Base-by-base conservation (phyloP, 2,329 filamentous ascomycete species). In the Arthroderma uncinatum region DNA sequence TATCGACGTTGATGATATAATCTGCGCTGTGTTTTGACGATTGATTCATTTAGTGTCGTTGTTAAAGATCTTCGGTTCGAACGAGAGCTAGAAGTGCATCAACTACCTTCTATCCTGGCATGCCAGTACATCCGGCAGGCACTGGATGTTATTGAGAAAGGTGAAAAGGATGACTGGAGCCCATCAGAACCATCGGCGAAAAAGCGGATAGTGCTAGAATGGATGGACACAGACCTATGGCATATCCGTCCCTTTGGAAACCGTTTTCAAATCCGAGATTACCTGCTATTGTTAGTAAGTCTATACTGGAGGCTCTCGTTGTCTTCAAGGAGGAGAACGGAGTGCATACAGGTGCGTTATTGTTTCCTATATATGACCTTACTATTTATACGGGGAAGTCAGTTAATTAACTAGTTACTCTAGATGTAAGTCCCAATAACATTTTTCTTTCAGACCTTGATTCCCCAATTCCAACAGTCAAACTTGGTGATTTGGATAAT, bases 221-320 rank as follows among this genome's bases (percentile, higher is more conserved):
- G 55, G 57, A 61, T 61, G 57, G 55, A 57, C 52, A 61, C 55
- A 7, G 59, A 59, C 44, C 19, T 61, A 21, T 61, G 59, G 57
- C 52, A 42, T 30, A 19, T 50, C n/a, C 55, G 55, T 28, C 57
- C 57, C 2, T 59, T 56, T 33, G 55, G 21, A 58, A 57, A 34
- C 57, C 55, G 12, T 61, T 61, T 53, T 33, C 55, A 44, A 61
- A 61, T 21, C 57, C 57, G 30, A 56, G 56, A 8, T 40, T 59
- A 47, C 59, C 57, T 28, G 28, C 47, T 1, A 56, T 61, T 59
- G 1, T 42, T 19, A 39, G 25, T 21, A 59, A 47, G 23, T 60
- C 59, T 19, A 55, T 57, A 23, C 44, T 59, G 9, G 50, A 59
- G 34, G 55, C 59, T 12, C 57, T 58, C 6, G 12, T 30, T 30